A percentile compares a stretch with the other conserved stretches of the same genome.
Conservation (phyloP, 108 stramenopile species). For the Cylindrotheca fusiformis region DNA sequence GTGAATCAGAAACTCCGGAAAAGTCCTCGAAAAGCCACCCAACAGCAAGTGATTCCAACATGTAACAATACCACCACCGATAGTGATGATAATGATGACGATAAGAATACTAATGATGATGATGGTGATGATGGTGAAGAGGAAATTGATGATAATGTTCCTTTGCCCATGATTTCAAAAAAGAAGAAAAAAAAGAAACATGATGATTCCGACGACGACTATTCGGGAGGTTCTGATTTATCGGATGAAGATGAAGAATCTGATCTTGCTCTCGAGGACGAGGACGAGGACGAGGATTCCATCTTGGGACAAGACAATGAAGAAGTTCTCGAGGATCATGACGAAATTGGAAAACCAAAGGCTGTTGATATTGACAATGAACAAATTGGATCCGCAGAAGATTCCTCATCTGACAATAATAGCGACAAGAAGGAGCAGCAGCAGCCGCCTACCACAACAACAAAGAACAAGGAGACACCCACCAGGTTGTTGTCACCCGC, state of each 20-base stretch:
- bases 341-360: slow-evolving; percentile 3
- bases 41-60: too few relatives aligned
- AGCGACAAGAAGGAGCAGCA: slow-evolving; percentile 2
- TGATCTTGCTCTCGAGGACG: neutral
- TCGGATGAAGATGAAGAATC: neutral
- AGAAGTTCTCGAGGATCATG: neutral
- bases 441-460: neutral
- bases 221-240: too few relatives aligned
- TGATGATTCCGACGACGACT: neutral
- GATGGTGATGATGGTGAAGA: neutral
- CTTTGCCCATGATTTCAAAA: neutral
- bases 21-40: too few relatives aligned
- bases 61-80: too few relatives aligned
- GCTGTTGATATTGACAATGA: slow-evolving; percentile 32
- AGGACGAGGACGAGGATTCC: neutral
- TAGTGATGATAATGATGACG: neutral
- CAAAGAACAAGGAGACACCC: slow-evolving; percentile 3
- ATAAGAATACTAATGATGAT: neutral
- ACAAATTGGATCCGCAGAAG: slow-evolving; percentile 28
- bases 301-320: neutral
- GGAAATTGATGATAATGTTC: neutral
- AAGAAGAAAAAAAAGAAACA: neutral
- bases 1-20: too few relatives aligned
- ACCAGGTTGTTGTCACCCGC: neutral
- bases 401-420: slow-evolving; percentile 9